These are phyloP conservation scores for Ophiosphaerella narmari DNA, from an alignment of 2,329 filamentous ascomycete genomes.

Conservation along the genomic window DNA sequence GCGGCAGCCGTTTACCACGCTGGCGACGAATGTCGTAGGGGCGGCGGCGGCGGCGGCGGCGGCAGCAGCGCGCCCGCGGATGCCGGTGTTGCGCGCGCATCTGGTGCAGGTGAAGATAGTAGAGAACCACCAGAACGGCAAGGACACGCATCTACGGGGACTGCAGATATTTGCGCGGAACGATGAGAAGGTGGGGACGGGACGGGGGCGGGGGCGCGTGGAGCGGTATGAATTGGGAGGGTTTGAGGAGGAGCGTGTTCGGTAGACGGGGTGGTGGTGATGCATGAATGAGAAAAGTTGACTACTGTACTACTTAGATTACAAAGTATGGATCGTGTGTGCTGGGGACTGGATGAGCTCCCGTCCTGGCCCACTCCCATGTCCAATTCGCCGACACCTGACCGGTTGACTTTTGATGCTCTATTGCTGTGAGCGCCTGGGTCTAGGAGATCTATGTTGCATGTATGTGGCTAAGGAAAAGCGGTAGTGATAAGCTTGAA, in stretches of 20 bases:
- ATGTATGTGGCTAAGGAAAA: not conserved
- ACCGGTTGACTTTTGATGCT: no score
- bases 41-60: slow-evolving; percentile 17
- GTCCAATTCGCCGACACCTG: no score
- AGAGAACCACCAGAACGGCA: slow-evolving; percentile 98
- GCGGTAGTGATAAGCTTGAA: no score
- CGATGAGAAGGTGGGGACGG: slow-evolving; percentile 23
- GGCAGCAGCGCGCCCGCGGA: slow-evolving; percentile 50
- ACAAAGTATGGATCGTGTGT: no score
- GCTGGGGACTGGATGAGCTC: no score
- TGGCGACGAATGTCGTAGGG: slow-evolving; percentile 14
- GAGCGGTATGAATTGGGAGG: slow-evolving; percentile 6
- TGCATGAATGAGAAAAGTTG: not conserved
- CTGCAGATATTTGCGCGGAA: slow-evolving; percentile 78
- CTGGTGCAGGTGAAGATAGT: slow-evolving; percentile 87
- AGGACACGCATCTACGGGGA: slow-evolving; percentile 95
- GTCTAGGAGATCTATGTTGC: slow-evolving; percentile 8
- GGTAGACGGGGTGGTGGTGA: not conserved
- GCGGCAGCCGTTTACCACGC: slow-evolving; percentile 24
- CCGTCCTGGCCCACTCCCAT: no score
- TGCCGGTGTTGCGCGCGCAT: slow-evolving; percentile 81
- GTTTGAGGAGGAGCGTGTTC: slow-evolving; percentile 1
- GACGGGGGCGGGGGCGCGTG: slow-evolving; percentile 22
- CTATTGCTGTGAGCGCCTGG: not conserved
- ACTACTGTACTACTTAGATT: no score